phyloP scores from a whole-genome alignment of 129 eudicot species.

The Centella asiatica region DNA sequence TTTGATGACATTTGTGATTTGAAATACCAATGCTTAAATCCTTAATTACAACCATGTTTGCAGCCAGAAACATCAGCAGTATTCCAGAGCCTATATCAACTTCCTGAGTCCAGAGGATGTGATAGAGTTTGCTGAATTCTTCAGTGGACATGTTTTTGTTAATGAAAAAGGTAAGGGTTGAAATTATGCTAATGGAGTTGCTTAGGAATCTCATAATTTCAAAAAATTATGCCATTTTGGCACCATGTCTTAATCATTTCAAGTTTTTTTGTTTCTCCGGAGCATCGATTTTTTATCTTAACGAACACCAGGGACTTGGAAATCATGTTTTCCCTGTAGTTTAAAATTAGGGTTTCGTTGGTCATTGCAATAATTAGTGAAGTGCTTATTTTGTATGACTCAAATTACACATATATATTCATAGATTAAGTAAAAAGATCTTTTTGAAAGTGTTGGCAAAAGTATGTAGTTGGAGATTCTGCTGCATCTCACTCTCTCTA shows the following conservation, averaged over 20 bases:
- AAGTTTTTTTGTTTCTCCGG: too few relatives aligned
- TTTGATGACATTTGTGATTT: not conserved
- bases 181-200: constrained; percentile 9
- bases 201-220: constrained; percentile 6
- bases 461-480: not conserved
- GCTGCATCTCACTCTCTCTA: not conserved
- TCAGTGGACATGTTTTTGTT: constrained; percentile 80
- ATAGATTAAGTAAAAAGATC: not conserved
- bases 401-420: too few relatives aligned
- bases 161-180: constrained; percentile 74
- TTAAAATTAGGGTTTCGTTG: too few relatives aligned
- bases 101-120: constrained; percentile 77
- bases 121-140: constrained; percentile 86
- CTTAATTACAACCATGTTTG: constrained; percentile 23
- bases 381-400: too few relatives aligned
- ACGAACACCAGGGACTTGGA: too few relatives aligned
- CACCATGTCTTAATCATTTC: not conserved
- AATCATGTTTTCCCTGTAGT: too few relatives aligned
- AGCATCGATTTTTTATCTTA: too few relatives aligned
- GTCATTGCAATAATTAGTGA: too few relatives aligned
- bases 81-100: constrained; percentile 72
- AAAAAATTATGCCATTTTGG: not conserved
- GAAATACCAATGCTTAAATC: not conserved
- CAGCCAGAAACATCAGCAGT: constrained; percentile 56
- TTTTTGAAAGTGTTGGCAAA: not conserved